Percentiles rank a stretch among this genome's conserved stretches.
Conservation (phyloP, 148 eudicot genomes). For the Diospyros lotus region DNA sequence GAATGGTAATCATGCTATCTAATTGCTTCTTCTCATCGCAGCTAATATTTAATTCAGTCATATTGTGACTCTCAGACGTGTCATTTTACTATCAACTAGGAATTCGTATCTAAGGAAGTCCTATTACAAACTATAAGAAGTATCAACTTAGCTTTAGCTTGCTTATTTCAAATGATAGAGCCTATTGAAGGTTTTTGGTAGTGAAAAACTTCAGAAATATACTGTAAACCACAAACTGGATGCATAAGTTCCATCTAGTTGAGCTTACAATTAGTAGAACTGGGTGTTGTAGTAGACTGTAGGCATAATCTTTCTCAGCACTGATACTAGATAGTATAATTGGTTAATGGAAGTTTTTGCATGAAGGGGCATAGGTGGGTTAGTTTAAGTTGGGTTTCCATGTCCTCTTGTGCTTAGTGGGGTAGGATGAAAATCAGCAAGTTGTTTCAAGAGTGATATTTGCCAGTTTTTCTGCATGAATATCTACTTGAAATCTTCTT, state of each 20-base stretch:
- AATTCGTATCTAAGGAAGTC: not conserved
- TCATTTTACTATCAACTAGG: too few relatives aligned
- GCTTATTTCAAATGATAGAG: not conserved
- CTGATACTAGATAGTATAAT: not conserved
- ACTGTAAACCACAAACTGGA: not conserved
- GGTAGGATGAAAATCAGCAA: not conserved
- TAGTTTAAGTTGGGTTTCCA: not conserved
- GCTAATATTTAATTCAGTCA: too few relatives aligned
- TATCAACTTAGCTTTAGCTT: not conserved
- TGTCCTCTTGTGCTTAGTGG: constrained; percentile 1
- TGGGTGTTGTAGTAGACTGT: not conserved
- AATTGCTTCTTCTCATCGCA: too few relatives aligned
- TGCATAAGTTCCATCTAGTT: not conserved
- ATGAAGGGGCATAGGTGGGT: not conserved
- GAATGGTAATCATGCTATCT: too few relatives aligned
- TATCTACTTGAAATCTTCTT: not conserved
- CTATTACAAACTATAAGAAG: not conserved
- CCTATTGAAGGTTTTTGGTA: not conserved
- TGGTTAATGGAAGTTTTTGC: not conserved
- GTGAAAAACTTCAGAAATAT: not conserved
- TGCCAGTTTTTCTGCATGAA: not conserved
- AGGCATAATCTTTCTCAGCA: not conserved
- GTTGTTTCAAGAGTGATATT: not conserved
- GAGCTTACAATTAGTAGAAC: not conserved
- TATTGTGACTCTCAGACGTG: too few relatives aligned